phyloP scores from a whole-genome alignment of 805 yeast genomes.

The Ogataea sp. region DNA sequence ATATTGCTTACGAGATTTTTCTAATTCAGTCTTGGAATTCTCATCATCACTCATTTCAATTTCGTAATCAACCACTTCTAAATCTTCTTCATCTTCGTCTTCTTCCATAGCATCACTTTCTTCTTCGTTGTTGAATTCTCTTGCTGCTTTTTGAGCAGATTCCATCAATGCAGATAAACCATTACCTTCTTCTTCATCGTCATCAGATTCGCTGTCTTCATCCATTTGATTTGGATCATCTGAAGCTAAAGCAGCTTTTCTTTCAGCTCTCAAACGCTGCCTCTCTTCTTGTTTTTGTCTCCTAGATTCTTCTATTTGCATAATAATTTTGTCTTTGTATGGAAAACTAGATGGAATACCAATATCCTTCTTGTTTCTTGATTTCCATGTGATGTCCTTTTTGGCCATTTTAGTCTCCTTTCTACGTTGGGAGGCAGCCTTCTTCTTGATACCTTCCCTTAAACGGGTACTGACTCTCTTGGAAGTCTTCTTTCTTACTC shows the following conservation, averaged over 20 bases:
- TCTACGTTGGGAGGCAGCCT: conserved; percentile 85
- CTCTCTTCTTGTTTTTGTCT: conserved; percentile 47
- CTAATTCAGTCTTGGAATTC: conserved; percentile 41
- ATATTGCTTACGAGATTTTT: conserved; percentile 80
- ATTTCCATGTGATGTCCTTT: conserved; percentile 91
- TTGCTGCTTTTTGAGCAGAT: conserved; percentile 86
- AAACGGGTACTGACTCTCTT: conserved; percentile 88
- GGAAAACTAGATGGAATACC: conserved; percentile 96
- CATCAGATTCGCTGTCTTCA: conserved; percentile 28
- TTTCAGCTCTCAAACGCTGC: conserved; percentile 39
- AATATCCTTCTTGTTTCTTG: conserved; percentile 75
- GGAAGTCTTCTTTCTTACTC: conserved; percentile 53
- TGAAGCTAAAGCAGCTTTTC: conserved; percentile 34
- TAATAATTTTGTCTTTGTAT: conserved; percentile 75
- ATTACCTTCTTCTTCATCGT: conserved; percentile 34
- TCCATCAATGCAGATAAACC: conserved; percentile 75
- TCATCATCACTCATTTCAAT: conserved; percentile 33
- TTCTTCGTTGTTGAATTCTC: conserved; percentile 54
- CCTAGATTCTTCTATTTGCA: conserved; percentile 60
- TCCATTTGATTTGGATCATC: conserved; percentile 26
- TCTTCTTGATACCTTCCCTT: conserved; percentile 95
- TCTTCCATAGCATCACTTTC: conserved; percentile 28
- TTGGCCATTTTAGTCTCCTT: conserved; percentile 77
- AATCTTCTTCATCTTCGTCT: conserved; percentile 35
- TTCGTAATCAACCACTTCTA: conserved; percentile 45